phyloP scores from a whole-genome alignment of 176 grass and related monocot species.

The Oryza officinalis region DNA sequence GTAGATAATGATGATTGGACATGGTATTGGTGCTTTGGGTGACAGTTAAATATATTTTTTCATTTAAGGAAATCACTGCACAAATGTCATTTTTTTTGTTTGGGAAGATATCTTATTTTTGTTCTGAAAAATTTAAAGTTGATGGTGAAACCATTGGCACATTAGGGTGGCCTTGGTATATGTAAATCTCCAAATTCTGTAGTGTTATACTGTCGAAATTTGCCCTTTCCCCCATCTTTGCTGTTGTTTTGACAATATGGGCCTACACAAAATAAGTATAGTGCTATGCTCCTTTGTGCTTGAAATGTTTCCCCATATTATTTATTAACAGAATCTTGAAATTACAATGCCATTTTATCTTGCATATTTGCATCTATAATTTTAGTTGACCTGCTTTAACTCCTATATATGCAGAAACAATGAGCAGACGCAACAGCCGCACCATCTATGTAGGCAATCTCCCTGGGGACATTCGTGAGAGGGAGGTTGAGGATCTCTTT shows the following conservation, averaged over 20 bases:
- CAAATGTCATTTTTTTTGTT: not conserved
- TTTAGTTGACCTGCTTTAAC: not conserved
- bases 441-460: conserved; percentile 94
- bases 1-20: not conserved
- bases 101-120: not conserved
- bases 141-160: not conserved
- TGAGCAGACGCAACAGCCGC: conserved; percentile 74
- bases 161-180: not conserved
- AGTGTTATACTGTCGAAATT: not conserved
- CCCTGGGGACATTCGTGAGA: conserved; percentile 91
- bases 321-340: not conserved
- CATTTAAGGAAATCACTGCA: not conserved
- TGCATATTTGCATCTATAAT: not conserved
- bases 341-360: not conserved
- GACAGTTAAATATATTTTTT: not conserved
- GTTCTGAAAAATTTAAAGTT: not conserved
- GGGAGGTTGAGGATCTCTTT: conserved; percentile 95
- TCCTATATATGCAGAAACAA: conserved; percentile 43
- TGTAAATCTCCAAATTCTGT: not conserved
- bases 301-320: not conserved
- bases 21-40: not conserved
- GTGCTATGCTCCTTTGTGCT: not conserved
- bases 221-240: not conserved
- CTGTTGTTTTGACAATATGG: not conserved
- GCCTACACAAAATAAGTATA: not conserved